Percentiles rank a stretch among this genome's conserved stretches.
These are phyloP conservation scores for Brettanomyces nanus DNA, from an alignment of 805 yeast genomes.

Conservation along the genomic window DNA sequence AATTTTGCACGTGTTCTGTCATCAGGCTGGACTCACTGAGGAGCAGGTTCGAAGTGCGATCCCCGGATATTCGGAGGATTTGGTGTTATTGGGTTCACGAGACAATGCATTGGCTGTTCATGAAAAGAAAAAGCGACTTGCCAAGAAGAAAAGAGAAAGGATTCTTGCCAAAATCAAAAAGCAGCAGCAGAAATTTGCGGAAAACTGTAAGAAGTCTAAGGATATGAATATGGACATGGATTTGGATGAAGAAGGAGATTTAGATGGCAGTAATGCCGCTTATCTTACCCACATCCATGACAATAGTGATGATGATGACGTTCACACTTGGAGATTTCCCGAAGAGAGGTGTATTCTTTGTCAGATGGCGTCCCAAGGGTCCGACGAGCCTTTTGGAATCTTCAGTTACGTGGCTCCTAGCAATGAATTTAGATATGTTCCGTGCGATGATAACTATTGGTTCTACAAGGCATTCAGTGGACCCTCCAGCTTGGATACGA, in stretches of 20 bases:
- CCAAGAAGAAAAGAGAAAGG: conserved; percentile 60
- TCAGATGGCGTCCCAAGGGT: conserved; percentile 56
- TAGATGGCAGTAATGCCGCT: conserved; percentile 22
- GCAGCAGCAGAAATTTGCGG: conserved; percentile 72
- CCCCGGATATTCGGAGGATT: conserved; percentile 12
- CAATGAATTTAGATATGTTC: conserved; percentile 55
- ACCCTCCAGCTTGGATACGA: conserved; percentile 29
- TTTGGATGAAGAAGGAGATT: conserved; percentile 37
- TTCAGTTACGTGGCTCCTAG: conserved; percentile 53
- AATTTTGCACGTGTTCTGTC: conserved; percentile 30
- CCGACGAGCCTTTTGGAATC: conserved; percentile 67
- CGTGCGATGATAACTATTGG: conserved; percentile 51
- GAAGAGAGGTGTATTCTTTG: conserved; percentile 73
- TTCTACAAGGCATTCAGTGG: conserved; percentile 54
- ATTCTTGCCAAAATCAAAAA: conserved; percentile 71
- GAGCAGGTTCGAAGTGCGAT: conserved; percentile 29
- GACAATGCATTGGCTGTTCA: conserved; percentile 29
- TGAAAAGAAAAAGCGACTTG: conserved; percentile 57
- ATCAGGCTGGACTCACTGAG: conserved; percentile 12
- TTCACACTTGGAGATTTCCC: conserved; percentile 59
- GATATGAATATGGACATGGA: conserved; percentile 16
- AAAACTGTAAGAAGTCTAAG: conserved; percentile 35
- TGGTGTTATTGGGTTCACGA: background rate
- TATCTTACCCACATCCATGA: background rate
- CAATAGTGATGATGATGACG: conserved; percentile 11